Evolutionary conservation across 768 basidiomycete species (phyloP).

Genomic region (Suillus clintonianus): DNA sequence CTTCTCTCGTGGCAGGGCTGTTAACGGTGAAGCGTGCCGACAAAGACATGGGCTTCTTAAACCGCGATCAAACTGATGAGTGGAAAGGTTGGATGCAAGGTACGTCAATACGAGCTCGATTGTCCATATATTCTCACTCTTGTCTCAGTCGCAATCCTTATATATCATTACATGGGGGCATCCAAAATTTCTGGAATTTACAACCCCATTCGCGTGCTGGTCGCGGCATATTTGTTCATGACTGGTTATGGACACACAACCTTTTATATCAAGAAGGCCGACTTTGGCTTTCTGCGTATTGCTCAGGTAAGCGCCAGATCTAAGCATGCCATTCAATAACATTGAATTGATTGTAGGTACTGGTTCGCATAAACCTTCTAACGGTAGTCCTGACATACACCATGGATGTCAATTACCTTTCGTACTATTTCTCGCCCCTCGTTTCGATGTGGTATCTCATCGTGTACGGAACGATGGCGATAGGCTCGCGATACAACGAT

Average conservation of each 20-base stretch:
- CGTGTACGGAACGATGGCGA: constrained; percentile 77
- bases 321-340: constrained; percentile 1
- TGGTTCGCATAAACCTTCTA: constrained; percentile 82
- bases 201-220: constrained; percentile 85
- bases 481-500: constrained; percentile 75
- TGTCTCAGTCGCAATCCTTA: constrained; percentile 74
- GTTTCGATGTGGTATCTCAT: constrained; percentile 90
- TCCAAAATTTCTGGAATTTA: constrained; percentile 92
- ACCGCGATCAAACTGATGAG: constrained; percentile 92
- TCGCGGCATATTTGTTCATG: constrained; percentile 91
- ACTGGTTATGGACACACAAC: constrained; percentile 89
- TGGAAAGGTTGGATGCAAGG: constrained; percentile 99
- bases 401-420: constrained; percentile 91
- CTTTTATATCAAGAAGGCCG: constrained; percentile 87
- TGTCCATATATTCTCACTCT: constrained; percentile 5
- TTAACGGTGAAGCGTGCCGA: constrained; percentile 68
- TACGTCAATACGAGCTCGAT: constrained; percentile 35
- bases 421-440: constrained; percentile 88
- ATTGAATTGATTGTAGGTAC: constrained; percentile 43
- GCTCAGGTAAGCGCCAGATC: constrained; percentile 53
- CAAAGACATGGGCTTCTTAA: constrained; percentile 86
- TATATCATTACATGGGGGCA: constrained; percentile 91
- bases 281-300: constrained; percentile 78
- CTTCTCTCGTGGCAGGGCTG: constrained; percentile 58
- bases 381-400: constrained; percentile 82